Evolutionary conservation across 768 basidiomycete species (phyloP).

Genomic region (Leccinum aurantiacum): DNA sequence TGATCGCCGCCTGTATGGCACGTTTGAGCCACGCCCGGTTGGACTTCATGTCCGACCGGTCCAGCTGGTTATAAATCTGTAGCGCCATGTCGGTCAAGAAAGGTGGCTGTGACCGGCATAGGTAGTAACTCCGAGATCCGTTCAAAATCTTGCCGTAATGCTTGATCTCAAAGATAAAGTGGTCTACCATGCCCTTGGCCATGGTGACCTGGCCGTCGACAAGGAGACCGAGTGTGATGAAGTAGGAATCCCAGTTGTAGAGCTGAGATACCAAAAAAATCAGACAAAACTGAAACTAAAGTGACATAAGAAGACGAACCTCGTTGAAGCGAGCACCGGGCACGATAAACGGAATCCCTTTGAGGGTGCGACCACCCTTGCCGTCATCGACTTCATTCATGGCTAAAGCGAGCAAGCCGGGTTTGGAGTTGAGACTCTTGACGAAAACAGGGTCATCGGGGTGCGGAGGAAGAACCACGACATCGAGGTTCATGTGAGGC

Average conservation of each 20-base stretch:
- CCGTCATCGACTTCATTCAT: conserved; percentile 90
- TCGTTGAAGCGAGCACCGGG: conserved; percentile 95
- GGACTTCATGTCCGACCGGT: conserved; percentile 69
- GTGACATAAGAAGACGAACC: conserved; percentile 44
- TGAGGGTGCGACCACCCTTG: conserved; percentile 75
- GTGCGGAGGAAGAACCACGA: conserved; percentile 83
- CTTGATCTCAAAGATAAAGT: conserved; percentile 98
- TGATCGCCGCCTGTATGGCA: conserved; percentile 96
- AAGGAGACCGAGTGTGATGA: conserved; percentile 89
- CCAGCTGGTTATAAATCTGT: conserved; percentile 96
- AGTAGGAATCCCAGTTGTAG: conserved; percentile 96
- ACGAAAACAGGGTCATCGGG: conserved; percentile 88
- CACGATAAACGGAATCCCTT: conserved; percentile 96
- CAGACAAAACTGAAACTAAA: background rate
- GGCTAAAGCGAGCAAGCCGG: conserved; percentile 90
- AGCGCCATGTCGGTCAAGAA: conserved; percentile 99
- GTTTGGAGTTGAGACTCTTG: conserved; percentile 90
- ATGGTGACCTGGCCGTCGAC: conserved; percentile 93
- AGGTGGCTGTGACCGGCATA: conserved; percentile 94
- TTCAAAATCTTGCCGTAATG: conserved; percentile 97
- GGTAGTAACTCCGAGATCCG: conserved; percentile 92
- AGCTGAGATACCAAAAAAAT: conserved; percentile 47
- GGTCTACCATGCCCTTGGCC: conserved; percentile 98
- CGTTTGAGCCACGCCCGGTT: conserved; percentile 93
- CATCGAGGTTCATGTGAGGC: conserved; percentile 91